Conservation (phyloP, 306 rosid genomes). For the Begonia loranthoides region DNA sequence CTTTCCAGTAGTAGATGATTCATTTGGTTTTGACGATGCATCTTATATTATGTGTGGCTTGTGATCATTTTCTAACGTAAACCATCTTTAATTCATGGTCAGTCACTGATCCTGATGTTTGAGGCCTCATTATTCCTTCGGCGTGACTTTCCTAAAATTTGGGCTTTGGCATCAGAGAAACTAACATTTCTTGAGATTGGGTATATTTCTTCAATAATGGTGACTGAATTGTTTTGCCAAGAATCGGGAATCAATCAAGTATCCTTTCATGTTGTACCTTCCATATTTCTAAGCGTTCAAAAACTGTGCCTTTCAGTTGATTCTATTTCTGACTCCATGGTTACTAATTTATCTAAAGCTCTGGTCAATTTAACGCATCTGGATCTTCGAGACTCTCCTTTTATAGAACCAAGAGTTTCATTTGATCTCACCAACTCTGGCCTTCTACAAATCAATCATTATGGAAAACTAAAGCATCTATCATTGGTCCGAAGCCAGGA, state of each 20-base stretch:
- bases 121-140: slow-evolving; percentile 69
- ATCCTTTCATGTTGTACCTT: slow-evolving; percentile 28
- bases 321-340: slow-evolving; percentile 80
- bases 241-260: slow-evolving; percentile 39
- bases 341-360: slow-evolving; percentile 54
- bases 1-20: too few relatives aligned
- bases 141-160: slow-evolving; percentile 54
- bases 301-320: slow-evolving; percentile 79
- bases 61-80: slow-evolving; percentile 7
- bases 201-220: slow-evolving; percentile 63
- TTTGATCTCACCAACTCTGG: slow-evolving; percentile 77
- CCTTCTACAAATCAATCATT: slow-evolving; percentile 82
- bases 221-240: slow-evolving; percentile 75
- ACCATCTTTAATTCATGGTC: slow-evolving; percentile 19
- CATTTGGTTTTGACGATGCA: too few relatives aligned
- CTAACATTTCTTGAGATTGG: slow-evolving; percentile 81
- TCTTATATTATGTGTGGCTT: neutral
- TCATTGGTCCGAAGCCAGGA: slow-evolving; percentile 84
- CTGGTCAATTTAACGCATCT: slow-evolving; percentile 56
- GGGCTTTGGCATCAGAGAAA: slow-evolving; percentile 74
- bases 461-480: slow-evolving; percentile 64
- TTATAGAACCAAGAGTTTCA: slow-evolving; percentile 61
- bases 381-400: slow-evolving; percentile 88
- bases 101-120: slow-evolving; percentile 77
- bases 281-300: slow-evolving; percentile 55